Base-by-base conservation (phyloP, 805 yeast species). In the Dipodascus geniculatus region DNA sequence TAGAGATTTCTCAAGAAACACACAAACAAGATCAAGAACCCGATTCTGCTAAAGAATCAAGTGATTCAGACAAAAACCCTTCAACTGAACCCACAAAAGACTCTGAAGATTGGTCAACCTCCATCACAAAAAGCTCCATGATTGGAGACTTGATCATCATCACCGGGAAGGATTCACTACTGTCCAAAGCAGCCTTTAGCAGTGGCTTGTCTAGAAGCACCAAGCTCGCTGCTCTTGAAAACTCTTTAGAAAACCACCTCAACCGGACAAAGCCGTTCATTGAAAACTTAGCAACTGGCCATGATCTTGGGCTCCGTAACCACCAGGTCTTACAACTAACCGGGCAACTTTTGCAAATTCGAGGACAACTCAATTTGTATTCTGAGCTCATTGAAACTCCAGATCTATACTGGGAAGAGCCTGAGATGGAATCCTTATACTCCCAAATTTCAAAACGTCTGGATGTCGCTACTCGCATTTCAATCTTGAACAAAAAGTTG, bases 331-430 rank as follows among this genome's bases (percentile, higher is more conserved):
- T 88, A 51, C 74, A 73, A 59, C 72, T 82, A 3, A 87, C 93
- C 0, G 96, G 96, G 0, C 73, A 82, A 53, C 71, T 90, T 22
- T 78, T 90, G 58, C 70, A 87, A 48, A 71, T 90, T 14, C 72
- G 97, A 56, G 96, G 96, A 0, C 84, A 84, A 59, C 74, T 90
- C 59, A 90, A 90, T 61, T 70, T 90, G 31, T 88, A 90, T 66
- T 85, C 91, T 8, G 96, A 89, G 62, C 74, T 90, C 55, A 87
- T 87, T 28, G 96, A 89, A 61, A 87, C 95, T 0, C 97, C 97
- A 0, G 97, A 90, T 65, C 69, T 88, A 48, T 90, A 89, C 67
- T 90, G 97, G 97, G 78, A 87, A 49, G 96, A 89, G 63, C 95
- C 96, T 0, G 80, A 81, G 33, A 71, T 90, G 53, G 97, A 90